Conservation (phyloP, 768 basidiomycete species). For the Agaricus subrufescens region DNA sequence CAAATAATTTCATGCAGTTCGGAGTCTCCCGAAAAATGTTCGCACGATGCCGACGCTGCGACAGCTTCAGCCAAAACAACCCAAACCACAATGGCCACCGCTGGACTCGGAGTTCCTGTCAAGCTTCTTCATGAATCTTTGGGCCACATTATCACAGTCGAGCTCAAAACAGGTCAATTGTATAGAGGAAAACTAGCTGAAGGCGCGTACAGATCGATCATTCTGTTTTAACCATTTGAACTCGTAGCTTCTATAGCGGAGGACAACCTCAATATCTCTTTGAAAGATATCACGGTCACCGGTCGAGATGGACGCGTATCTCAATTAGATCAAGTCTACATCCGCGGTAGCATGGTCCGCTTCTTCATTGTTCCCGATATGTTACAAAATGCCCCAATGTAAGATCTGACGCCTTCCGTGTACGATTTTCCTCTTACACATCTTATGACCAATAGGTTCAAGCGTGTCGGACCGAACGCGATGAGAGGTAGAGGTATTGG, state of each 20-base stretch:
- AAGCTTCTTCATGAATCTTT: slow-evolving; percentile 96
- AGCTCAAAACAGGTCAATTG: slow-evolving; percentile 95
- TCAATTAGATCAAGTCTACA: slow-evolving; percentile 98
- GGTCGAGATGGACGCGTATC: slow-evolving; percentile 97
- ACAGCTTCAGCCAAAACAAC: neutral
- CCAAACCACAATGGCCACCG: slow-evolving; percentile 37
- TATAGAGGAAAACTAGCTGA: slow-evolving; percentile 97
- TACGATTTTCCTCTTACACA: no score
- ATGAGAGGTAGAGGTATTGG: slow-evolving; percentile 99
- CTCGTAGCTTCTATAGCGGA: slow-evolving; percentile 63
- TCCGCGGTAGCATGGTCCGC: slow-evolving; percentile 94
- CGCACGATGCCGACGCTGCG: neutral
- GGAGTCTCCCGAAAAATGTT: neutral
- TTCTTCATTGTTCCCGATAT: slow-evolving; percentile 99
- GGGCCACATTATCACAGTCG: slow-evolving; percentile 96
- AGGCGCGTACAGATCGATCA: slow-evolving; percentile 47
- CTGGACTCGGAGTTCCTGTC: slow-evolving; percentile 89
- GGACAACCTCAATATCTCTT: slow-evolving; percentile 94
- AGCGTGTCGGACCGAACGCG: slow-evolving; percentile 95
- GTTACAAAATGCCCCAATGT: slow-evolving; percentile 99
- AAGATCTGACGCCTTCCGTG: slow-evolving; percentile 3
- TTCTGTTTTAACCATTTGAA: neutral
- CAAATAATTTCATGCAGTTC: no score
- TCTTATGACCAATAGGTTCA: slow-evolving; percentile 71
- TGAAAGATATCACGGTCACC: slow-evolving; percentile 96